A percentile compares a stretch with the other conserved stretches of the same genome.
Evolutionary conservation across 2,329 filamentous ascomycete species (phyloP).

Genomic region (Pseudovirgaria hyperparasitica): DNA sequence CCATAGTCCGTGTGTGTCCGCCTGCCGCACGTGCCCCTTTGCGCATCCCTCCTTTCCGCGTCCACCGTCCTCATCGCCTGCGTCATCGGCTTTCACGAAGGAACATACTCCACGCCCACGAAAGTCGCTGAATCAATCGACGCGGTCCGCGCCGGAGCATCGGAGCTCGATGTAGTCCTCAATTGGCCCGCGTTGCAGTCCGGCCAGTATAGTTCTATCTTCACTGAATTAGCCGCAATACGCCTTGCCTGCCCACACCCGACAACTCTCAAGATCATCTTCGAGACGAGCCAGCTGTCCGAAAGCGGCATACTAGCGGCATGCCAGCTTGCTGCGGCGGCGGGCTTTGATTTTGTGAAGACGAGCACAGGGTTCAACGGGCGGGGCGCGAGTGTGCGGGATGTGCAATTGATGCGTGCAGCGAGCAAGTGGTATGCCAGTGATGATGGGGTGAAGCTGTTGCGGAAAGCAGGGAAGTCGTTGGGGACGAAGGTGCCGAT

Average conservation of each 20-base stretch:
- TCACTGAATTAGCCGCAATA: constrained; percentile 39
- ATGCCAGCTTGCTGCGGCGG: constrained; percentile 37
- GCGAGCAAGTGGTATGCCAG: constrained; percentile 36
- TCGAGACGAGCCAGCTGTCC: constrained; percentile 43
- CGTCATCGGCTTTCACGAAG: constrained; percentile 49
- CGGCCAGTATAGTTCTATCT: constrained; percentile 39
- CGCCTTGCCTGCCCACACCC: constrained; percentile 33
- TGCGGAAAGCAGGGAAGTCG: constrained; percentile 36
- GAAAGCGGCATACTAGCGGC: constrained; percentile 39
- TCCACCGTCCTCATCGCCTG: constrained; percentile 40
- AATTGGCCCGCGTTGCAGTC: no score
- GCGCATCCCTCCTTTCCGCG: constrained; percentile 35
- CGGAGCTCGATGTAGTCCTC: constrained; percentile 47
- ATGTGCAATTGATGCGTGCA: constrained; percentile 42
- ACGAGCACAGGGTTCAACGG: constrained; percentile 48
- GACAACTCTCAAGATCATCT: constrained; percentile 40
- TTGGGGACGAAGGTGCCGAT: constrained; percentile 27
- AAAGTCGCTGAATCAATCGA: constrained; percentile 40
- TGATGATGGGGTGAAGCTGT: constrained; percentile 39
- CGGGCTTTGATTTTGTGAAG: constrained; percentile 47
- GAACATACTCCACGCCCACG: constrained; percentile 36
- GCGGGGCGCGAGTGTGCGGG: constrained; percentile 37
- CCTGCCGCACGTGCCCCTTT: constrained; percentile 37
- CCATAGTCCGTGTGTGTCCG: constrained; percentile 45
- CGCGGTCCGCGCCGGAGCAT: constrained; percentile 38